These are phyloP conservation scores for Rhizopogon salebrosus DNA, from an alignment of 768 basidiomycete genomes.

Conservation along the genomic window DNA sequence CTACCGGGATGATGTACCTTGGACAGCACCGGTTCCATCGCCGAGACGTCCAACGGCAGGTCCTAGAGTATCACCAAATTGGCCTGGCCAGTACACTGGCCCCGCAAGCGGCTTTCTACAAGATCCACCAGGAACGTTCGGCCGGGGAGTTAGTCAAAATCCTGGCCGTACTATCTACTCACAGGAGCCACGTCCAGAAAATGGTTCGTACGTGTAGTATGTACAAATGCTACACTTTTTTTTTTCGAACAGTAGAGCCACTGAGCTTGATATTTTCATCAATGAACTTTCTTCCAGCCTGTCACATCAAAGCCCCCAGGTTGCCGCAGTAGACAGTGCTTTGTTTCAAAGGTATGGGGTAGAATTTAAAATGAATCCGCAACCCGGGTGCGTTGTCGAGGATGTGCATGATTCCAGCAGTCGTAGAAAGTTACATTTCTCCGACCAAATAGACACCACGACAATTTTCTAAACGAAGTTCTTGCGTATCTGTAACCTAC, in stretches of 20 bases:
- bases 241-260: not conserved
- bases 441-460: no score
- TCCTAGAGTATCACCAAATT: slow-evolving; percentile 16
- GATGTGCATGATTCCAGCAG: no score
- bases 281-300: no score
- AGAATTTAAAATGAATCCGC: no score
- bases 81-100: slow-evolving; percentile 39
- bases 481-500: no score
- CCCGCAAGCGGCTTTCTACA: slow-evolving; percentile 47
- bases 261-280: no score
- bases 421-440: no score
- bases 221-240: not conserved
- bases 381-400: no score
- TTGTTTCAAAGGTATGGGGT: no score
- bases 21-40: slow-evolving; percentile 17
- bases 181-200: slow-evolving; percentile 37
- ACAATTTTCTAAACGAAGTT: no score
- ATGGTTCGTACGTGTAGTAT: slow-evolving; percentile 21
- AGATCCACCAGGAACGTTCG: slow-evolving; percentile 36
- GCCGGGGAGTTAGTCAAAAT: slow-evolving; percentile 35
- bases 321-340: not conserved
- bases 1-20: slow-evolving; percentile 15
- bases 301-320: not conserved
- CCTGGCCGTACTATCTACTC: slow-evolving; percentile 64
- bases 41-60: slow-evolving; percentile 14